Evolutionary conservation across 1,139 yeast species (phyloP), one percentile per base, ranked within the genome.

Genomic region (Blastobotrys raffinosifermentans): DNA sequence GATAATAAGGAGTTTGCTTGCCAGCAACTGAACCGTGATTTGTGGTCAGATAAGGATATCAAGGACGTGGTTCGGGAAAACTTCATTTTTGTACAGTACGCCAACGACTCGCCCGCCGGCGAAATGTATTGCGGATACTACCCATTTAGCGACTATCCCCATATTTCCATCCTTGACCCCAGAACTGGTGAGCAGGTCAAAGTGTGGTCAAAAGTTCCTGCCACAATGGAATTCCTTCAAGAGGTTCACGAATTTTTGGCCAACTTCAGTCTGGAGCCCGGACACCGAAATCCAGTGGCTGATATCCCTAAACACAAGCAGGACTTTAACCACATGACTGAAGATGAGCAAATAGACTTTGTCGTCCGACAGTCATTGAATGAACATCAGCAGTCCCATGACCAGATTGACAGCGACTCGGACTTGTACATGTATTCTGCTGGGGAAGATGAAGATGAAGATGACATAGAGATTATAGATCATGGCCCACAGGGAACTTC

Each of bases 151-250:
- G 73, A 72, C 19, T 80, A 67, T 54, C 99, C 99, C 1, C 96
- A 91, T 57, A 77, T 93, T 29, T 86, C 96, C 2, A 84, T 93
- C 29, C 59, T 93, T 39, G 99, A 93, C 56, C 96, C 98, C 1
- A 75, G 89, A 56, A 91, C 98, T 0, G 97, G 97, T 10, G 98
- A 91, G 60, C 70, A 94, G 43, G 73, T 86, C 39, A 72, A 73
- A 48, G 69, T 69, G 43, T 89, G 96, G 95, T 72, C 72, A 34
- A 77, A 76, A 10, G 79, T 77, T 1, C 94, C 93, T 0, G 63
- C 64, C 25, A 67, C 72, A 1, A 61, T 62, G 7, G 67, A 62
- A 10, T 89, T 91, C 77, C 57, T 80, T 14, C 70, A 71, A 29
- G 58, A 57, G 18, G 54, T 64, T 26, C 52, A 56, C 27, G 68